Percentiles rank a stretch among this genome's conserved stretches.
phyloP scores from a whole-genome alignment of 2,329 filamentous ascomycete genomes.

The Aspergillus udagawae region DNA sequence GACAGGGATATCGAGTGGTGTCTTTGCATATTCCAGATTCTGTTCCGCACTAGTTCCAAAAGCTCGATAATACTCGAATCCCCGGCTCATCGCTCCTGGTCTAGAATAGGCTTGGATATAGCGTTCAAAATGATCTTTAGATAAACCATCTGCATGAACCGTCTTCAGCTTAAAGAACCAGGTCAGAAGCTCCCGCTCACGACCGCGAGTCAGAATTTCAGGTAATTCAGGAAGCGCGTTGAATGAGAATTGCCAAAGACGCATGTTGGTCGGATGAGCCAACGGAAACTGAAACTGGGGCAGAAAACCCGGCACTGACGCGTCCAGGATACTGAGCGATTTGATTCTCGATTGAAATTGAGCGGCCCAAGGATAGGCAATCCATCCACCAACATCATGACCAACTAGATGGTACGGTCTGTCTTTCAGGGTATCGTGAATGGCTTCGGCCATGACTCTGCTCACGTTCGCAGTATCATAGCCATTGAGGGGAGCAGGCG shows the following conservation, averaged over 20 bases:
- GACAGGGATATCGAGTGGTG: slow-evolving; percentile 16
- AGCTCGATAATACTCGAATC: slow-evolving; percentile 12
- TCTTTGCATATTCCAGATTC: slow-evolving; percentile 18
- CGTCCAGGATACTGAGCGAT: slow-evolving; percentile 20
- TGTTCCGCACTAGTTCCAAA: slow-evolving; percentile 18
- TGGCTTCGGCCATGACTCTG: too few relatives aligned
- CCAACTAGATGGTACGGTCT: slow-evolving; percentile 22
- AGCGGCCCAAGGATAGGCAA: slow-evolving; percentile 21
- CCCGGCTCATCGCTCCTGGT: too few relatives aligned
- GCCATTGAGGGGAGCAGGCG: too few relatives aligned
- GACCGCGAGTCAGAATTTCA: slow-evolving; percentile 18
- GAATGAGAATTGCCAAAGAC: slow-evolving; percentile 5
- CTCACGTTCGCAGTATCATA: too few relatives aligned
- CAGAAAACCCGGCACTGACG: slow-evolving; percentile 11
- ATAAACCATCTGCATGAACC: too few relatives aligned
- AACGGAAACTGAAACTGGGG: too few relatives aligned
- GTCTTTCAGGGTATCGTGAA: too few relatives aligned
- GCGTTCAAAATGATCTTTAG: too few relatives aligned
- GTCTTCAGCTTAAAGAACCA: slow-evolving; percentile 21
- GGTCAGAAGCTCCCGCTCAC: slow-evolving; percentile 19
- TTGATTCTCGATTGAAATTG: slow-evolving; percentile 18
- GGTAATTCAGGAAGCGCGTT: slow-evolving; percentile 23
- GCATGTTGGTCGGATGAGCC: too few relatives aligned
- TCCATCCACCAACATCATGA: slow-evolving; percentile 26
- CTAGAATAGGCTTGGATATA: too few relatives aligned